Base-by-base conservation (phyloP, 2,329 filamentous ascomycete genomes). In the Aspergillus versicolor region DNA sequence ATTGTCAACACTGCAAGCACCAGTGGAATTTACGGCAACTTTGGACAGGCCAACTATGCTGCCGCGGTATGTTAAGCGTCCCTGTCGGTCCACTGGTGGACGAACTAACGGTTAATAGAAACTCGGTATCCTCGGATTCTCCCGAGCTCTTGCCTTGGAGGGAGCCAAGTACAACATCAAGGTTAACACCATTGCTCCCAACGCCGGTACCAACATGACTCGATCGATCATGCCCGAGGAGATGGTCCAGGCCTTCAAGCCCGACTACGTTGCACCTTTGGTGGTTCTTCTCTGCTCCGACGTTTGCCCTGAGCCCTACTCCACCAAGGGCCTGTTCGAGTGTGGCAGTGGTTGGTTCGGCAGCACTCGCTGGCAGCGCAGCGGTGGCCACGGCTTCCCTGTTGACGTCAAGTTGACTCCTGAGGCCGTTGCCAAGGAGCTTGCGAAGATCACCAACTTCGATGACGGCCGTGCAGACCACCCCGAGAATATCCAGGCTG, bases 211-310 rank as follows among this genome's bases (percentile, higher is more conserved):
- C 44, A 87, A 88, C 72, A 94, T 99, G 90, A 99, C 94, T 55
- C 85, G 88, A 65, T 93, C 90, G 50, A 90, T 99, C 73, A 85
- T 99, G 82, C 94, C 94, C 30, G 92, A 96, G 78, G 94, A 99
- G 81, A 87, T 97, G 80, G 92, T 99, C 17, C 92, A 97, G 81
- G 93, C 94, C 45, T 96, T 99, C 84, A 99, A 97, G 87, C 94
- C 94, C 59, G 93, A 97, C 73, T 97, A 96, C 77, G 92, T 99
- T 75, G 94, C 94, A 52, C 94, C 94, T 60, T 80, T 97, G 38
- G 92, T 99, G 51, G 86, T 93, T 54, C 86, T 92, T 43, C 89
- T 99, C 57, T 91, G 87, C 73, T 88, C 85, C 13, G 94, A 99
- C 79, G 90, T 91, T 78, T 87, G 92, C 52, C 93, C 94, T 27